Conservation (phyloP, 306 rosid genomes). For the Sindora glabra region DNA sequence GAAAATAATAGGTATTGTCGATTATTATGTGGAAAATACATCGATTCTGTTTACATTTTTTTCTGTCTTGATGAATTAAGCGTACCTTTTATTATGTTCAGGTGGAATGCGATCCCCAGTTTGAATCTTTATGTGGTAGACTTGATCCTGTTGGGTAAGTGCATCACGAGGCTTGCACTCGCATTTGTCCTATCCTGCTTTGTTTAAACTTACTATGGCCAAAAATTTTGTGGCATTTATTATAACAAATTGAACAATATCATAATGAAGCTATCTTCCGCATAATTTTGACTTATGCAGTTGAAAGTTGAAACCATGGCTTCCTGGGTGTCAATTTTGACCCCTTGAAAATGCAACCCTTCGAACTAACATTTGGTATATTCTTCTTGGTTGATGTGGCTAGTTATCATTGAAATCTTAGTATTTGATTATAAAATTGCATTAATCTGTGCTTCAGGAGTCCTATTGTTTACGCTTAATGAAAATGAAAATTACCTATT, state of each 20-base stretch:
- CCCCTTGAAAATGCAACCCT: no score
- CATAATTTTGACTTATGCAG: background rate
- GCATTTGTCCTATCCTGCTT: background rate
- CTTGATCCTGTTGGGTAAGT: slow-evolving; percentile 60
- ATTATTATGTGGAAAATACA: background rate
- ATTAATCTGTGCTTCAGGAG: no score
- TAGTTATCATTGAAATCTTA: no score
- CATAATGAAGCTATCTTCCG: background rate
- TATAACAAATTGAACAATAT: background rate
- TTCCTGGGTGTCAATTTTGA: no score
- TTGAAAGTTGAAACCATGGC: no score
- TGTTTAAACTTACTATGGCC: background rate
- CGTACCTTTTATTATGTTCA: slow-evolving; percentile 24
- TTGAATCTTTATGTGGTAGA: slow-evolving; percentile 67
- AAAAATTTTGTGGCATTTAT: background rate
- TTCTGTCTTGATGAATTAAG: slow-evolving; percentile 1
- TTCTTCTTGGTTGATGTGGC: no score
- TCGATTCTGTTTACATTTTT: background rate
- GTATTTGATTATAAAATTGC: no score
- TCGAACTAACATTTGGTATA: no score
- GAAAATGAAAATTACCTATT: no score
- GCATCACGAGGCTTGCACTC: background rate
- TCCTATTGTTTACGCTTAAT: no score
- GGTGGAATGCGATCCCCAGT: slow-evolving; percentile 71
- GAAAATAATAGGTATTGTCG: background rate